These are phyloP conservation scores for Rhizopogon salebrosus DNA, from an alignment of 768 basidiomycete species.

Conservation along the genomic window DNA sequence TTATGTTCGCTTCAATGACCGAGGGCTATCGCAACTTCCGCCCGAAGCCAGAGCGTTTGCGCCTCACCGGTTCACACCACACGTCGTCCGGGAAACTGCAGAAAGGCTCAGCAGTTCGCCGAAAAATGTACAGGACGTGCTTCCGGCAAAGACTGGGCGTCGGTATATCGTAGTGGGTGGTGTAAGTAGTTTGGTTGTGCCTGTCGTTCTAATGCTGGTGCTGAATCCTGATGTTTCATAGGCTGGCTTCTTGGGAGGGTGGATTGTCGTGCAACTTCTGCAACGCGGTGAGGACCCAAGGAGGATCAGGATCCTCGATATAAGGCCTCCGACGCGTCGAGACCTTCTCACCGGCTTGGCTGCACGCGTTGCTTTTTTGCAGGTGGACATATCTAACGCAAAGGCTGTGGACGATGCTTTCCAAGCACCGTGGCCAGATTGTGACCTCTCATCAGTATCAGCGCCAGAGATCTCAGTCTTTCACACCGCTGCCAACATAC, in stretches of 20 bases:
- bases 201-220: not conserved
- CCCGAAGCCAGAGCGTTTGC: conserved; percentile 42
- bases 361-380: conserved; percentile 49
- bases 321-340: conserved; percentile 52
- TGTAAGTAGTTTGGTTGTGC: conserved; percentile 33
- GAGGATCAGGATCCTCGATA: conserved; percentile 62
- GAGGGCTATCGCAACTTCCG: conserved; percentile 46
- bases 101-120: conserved; percentile 29
- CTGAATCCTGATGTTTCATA: conserved; percentile 23
- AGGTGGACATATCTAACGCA: conserved; percentile 53
- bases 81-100: conserved; percentile 37
- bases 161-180: conserved; percentile 76
- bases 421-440: conserved; percentile 52
- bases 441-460: conserved; percentile 16
- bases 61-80: conserved; percentile 43
- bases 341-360: conserved; percentile 52
- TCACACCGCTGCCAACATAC: conserved; percentile 74
- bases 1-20: conserved; percentile 51
- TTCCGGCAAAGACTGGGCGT: conserved; percentile 67
- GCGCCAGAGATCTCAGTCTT: conserved; percentile 52
- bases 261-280: conserved; percentile 67
- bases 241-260: conserved; percentile 75
- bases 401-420: conserved; percentile 57
- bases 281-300: conserved; percentile 67
- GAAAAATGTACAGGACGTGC: conserved; percentile 34